These are phyloP conservation scores for Phytophthora pseudosyringae DNA, from an alignment of 352 stramenopile species.

Conservation along the genomic window DNA sequence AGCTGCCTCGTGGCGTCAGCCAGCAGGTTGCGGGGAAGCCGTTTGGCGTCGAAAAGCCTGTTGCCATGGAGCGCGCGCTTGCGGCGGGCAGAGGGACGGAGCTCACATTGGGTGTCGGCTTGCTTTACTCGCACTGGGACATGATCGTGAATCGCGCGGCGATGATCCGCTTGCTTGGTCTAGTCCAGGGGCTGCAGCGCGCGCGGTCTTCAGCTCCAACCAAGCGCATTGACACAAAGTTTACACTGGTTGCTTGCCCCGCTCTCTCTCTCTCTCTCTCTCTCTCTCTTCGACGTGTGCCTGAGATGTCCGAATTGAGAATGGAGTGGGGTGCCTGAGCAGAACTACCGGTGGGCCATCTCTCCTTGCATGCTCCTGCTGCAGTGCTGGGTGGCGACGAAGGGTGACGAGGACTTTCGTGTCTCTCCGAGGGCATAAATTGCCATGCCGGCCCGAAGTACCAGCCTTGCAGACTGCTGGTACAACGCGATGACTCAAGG, in stretches of 20 bases:
- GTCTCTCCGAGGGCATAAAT: not conserved
- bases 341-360: too few species aligned
- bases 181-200: not conserved
- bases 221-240: not conserved
- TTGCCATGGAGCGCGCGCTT: conserved; percentile 5
- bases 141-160: conserved; percentile 4
- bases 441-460: not conserved
- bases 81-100: conserved; percentile 12
- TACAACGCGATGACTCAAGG: not conserved
- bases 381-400: not conserved
- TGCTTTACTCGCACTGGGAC: conserved; percentile 12
- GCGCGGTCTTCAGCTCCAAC: not conserved
- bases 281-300: not conserved
- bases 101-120: conserved; percentile 1
- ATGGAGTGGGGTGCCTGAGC: not conserved
- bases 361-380: not conserved
- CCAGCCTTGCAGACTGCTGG: not conserved
- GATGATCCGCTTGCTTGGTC: not conserved
- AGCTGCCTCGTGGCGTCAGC: conserved; percentile 11
- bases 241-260: not conserved
- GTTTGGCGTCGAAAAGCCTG: conserved; percentile 15
- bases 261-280: not conserved
- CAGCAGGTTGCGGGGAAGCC: not conserved
- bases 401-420: not conserved
- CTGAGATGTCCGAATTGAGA: conserved; percentile 2